Evolutionary conservation across 306 rosid species (phyloP).

Genomic region (Pterocarpus santalinus): DNA sequence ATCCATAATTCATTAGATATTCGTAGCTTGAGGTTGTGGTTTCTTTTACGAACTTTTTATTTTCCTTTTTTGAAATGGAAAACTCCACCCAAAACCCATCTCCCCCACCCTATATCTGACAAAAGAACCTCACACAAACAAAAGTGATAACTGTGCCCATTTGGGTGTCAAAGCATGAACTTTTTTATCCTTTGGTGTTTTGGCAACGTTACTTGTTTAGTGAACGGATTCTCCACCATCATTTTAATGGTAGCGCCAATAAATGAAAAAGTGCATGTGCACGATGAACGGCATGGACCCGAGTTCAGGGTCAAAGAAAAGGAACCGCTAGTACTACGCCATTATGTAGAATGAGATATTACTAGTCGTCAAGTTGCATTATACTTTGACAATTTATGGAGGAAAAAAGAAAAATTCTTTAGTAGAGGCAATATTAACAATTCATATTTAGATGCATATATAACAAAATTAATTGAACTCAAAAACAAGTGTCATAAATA

Average conservation of each 20-base stretch:
- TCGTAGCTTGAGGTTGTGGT: slow-evolving; percentile 1
- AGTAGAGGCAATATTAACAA: no score
- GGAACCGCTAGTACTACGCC: not conserved
- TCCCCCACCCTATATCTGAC: not conserved
- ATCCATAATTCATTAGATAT: not conserved
- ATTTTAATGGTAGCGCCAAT: slow-evolving; percentile 9
- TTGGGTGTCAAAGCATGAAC: not conserved
- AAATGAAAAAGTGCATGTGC: slow-evolving; percentile 8
- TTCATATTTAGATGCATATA: no score
- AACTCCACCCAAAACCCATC: not conserved
- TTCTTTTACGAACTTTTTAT: not conserved
- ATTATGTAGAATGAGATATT: no score
- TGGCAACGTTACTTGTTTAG: not conserved
- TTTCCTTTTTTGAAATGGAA: not conserved
- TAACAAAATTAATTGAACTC: no score
- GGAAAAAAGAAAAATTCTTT: no score
- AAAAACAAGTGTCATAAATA: no score
- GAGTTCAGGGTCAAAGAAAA: slow-evolving; percentile 4
- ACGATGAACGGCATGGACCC: slow-evolving; percentile 5
- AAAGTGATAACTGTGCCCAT: not conserved
- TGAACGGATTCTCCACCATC: slow-evolving; percentile 27
- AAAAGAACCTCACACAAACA: not conserved
- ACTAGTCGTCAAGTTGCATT: no score
- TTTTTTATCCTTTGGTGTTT: not conserved
- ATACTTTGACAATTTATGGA: no score